These are phyloP conservation scores for Corynespora cassiicola DNA, from an alignment of 2,329 filamentous ascomycete genomes.

Conservation along the genomic window DNA sequence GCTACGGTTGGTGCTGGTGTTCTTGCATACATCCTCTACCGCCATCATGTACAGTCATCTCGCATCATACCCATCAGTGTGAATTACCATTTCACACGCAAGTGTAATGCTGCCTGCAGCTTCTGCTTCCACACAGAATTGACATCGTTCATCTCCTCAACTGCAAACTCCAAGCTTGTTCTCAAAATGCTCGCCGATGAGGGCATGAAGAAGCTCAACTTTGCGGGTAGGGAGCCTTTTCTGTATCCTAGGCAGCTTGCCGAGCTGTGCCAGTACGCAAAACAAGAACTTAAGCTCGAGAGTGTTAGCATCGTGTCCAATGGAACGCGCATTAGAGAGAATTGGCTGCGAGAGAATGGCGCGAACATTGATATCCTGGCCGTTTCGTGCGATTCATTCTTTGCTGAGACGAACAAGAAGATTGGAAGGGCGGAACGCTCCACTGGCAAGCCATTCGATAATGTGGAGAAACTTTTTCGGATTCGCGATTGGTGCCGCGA, in stretches of 20 bases:
- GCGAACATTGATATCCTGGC: constrained; percentile 61
- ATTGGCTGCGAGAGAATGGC: constrained; percentile 52
- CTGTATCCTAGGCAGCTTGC: constrained; percentile 55
- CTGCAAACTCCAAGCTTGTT: constrained; percentile 53
- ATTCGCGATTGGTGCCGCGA: constrained; percentile 55
- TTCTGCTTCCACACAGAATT: constrained; percentile 66
- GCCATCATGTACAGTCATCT: neutral
- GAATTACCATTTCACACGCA: constrained; percentile 56
- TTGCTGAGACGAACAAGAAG: constrained; percentile 56
- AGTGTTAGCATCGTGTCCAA: constrained; percentile 63
- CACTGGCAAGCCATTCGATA: constrained; percentile 41
- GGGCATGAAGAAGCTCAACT: constrained; percentile 64
- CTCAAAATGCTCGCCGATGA: constrained; percentile 55
- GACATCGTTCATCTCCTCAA: constrained; percentile 51
- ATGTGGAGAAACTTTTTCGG: constrained; percentile 53
- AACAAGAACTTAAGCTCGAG: constrained; percentile 57
- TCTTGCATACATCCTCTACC: neutral
- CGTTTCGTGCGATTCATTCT: constrained; percentile 63
- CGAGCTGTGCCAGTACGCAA: constrained; percentile 55
- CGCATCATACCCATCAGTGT: constrained; percentile 47
- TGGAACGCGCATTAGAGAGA: constrained; percentile 54
- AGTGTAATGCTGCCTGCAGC: constrained; percentile 57
- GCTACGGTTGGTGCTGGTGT: constrained; percentile 2
- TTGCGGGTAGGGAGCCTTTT: constrained; percentile 63
- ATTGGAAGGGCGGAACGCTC: constrained; percentile 53